Conservation (phyloP, 352 stramenopile species). For the Albugo candida region DNA sequence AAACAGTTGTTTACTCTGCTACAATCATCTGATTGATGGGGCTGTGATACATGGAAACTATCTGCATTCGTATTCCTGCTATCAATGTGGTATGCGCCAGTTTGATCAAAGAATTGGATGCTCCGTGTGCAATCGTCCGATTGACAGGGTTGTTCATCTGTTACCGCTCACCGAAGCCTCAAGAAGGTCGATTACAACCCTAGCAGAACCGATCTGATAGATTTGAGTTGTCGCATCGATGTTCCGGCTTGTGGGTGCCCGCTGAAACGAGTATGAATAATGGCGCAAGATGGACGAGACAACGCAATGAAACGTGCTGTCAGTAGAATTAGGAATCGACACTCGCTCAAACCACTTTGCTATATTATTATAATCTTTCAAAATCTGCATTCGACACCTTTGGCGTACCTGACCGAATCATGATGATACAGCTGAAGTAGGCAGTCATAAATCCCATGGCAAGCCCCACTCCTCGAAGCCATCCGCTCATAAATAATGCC, state of each 20-base stretch:
- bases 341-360: too few species aligned
- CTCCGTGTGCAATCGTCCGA: slow-evolving; percentile 57
- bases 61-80: slow-evolving; percentile 70
- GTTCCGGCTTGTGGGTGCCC: too few species aligned
- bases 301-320: too few species aligned
- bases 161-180: slow-evolving; percentile 30
- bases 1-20: too few species aligned
- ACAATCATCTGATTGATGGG: slow-evolving; percentile 9
- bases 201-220: not conserved
- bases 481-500: slow-evolving; percentile 60
- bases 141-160: slow-evolving; percentile 49
- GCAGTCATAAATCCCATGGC: slow-evolving; percentile 62
- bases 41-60: slow-evolving; percentile 61
- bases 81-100: slow-evolving; percentile 48
- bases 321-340: too few species aligned
- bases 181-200: not conserved
- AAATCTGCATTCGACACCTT: too few species aligned
- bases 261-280: too few species aligned
- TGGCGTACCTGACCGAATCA: slow-evolving; percentile 1
- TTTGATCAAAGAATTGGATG: slow-evolving; percentile 26
- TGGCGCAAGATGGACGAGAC: too few species aligned
- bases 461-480: slow-evolving; percentile 53
- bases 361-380: too few species aligned
- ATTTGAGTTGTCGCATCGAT: too few species aligned
- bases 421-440: slow-evolving; percentile 64